Percentiles rank a stretch among this genome's conserved stretches.
Conservation (phyloP, 108 stramenopile species). For the Skeletonema marinoi region DNA sequence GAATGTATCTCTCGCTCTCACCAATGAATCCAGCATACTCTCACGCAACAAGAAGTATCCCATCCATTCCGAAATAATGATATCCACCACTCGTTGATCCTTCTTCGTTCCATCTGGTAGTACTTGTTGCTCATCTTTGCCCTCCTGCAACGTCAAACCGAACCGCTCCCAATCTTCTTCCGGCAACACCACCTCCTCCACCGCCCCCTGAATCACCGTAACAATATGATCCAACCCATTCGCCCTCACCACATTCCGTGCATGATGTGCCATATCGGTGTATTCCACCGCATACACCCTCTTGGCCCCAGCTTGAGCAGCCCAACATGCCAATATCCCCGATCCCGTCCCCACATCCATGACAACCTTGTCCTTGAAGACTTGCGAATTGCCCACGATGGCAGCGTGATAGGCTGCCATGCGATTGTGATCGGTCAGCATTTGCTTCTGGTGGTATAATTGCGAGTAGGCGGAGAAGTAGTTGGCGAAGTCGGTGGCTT, state of each 20-base stretch:
- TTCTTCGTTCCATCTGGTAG: constrained; percentile 71
- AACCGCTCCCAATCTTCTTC: no score
- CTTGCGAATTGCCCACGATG: constrained; percentile 62
- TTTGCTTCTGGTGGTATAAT: constrained; percentile 98
- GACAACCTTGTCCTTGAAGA: no score
- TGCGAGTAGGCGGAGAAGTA: constrained; percentile 95
- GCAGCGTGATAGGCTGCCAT: constrained; percentile 98
- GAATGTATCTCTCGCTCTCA: no score
- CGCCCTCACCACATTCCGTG: constrained; percentile 85
- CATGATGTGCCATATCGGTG: constrained; percentile 96
- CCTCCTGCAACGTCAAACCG: no score
- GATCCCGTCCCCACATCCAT: no score
- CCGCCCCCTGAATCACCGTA: constrained; percentile 95
- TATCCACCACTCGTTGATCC: constrained; percentile 83
- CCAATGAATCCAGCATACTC: no score
- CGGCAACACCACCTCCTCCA: constrained; percentile 9
- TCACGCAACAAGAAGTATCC: constrained; percentile 98
- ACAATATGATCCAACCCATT: constrained; percentile 94
- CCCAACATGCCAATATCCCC: no score
- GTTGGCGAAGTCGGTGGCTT: constrained; percentile 93
- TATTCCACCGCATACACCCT: no score
- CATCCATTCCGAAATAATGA: constrained; percentile 99
- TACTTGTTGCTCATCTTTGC: no score
- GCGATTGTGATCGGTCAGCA: constrained; percentile 97
- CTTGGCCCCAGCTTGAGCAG: no score